Evolutionary conservation across 106 monocot species (phyloP).

Genomic region (Hemerocallis citrina): DNA sequence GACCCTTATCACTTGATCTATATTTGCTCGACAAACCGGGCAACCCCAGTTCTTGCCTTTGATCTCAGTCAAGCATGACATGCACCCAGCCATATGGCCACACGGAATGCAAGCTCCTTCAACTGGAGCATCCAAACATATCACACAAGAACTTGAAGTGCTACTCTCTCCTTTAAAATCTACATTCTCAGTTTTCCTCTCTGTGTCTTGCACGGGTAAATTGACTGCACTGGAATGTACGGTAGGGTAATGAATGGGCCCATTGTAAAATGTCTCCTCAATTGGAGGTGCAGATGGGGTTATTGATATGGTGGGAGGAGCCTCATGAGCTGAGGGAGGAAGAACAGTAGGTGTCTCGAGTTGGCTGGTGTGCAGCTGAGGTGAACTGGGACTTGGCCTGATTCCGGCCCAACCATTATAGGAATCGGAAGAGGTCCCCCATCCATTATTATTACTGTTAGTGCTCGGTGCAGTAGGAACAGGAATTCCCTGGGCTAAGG

Average conservation of each 20-base stretch:
- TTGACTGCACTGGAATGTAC: constrained; percentile 40
- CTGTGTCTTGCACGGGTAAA: constrained; percentile 4
- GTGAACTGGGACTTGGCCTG: constrained; percentile 13
- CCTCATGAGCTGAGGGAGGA: constrained; percentile 12
- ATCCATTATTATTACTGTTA: constrained; percentile 19
- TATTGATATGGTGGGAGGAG: constrained; percentile 7
- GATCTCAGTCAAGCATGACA: constrained; percentile 64
- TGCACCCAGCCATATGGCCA: constrained; percentile 37
- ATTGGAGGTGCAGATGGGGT: constrained; percentile 55
- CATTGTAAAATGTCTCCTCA: constrained; percentile 17
- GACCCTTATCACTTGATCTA: constrained; percentile 63
- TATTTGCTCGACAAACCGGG: constrained; percentile 79
- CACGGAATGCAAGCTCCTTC: constrained; percentile 86
- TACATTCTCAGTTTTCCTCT: background rate
- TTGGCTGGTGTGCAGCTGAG: background rate
- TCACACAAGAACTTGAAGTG: constrained; percentile 38
- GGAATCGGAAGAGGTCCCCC: constrained; percentile 22
- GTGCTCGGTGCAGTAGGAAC: background rate
- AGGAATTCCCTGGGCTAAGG: constrained; percentile 58
- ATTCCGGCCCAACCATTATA: constrained; percentile 46
- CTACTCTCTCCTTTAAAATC: constrained; percentile 10
- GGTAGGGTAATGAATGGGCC: constrained; percentile 40
- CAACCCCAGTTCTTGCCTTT: constrained; percentile 71
- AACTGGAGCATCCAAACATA: constrained; percentile 67
- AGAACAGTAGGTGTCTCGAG: background rate